These are phyloP conservation scores for Apophysomyces sp. DNA, from an alignment of 371 early-diverging fungal species.

Conservation along the genomic window DNA sequence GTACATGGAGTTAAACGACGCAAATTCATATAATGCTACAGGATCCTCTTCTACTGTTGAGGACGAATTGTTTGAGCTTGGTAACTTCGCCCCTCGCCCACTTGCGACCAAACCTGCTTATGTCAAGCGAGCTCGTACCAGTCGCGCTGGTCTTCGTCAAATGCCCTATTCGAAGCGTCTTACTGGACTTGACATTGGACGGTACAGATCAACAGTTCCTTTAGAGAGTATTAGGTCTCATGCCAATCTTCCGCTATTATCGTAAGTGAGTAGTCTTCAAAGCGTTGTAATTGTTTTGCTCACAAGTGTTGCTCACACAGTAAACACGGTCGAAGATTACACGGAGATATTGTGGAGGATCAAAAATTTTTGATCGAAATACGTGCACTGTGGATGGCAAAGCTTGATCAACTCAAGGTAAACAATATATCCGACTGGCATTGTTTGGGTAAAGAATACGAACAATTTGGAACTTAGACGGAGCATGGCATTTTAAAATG, in stretches of 20 bases:
- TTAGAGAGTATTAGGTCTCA: background rate
- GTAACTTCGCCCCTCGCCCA: background rate
- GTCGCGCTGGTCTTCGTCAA: background rate
- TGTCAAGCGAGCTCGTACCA: background rate
- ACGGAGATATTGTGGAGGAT: constrained; percentile 2
- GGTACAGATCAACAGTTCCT: background rate
- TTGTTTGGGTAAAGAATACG: background rate
- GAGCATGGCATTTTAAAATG: background rate
- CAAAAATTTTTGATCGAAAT: constrained; percentile 4
- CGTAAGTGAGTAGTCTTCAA: background rate
- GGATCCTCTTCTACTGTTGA: background rate
- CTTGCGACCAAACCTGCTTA: background rate
- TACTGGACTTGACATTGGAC: background rate
- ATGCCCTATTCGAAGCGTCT: background rate
- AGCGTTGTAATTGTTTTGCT: background rate
- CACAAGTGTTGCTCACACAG: background rate
- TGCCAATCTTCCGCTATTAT: background rate
- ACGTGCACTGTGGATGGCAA: background rate
- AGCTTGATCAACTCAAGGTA: constrained; percentile 10
- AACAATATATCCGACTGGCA: background rate
- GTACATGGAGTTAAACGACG: background rate
- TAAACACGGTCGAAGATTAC: background rate
- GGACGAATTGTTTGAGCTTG: background rate
- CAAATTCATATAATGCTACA: background rate
- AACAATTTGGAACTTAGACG: background rate